phyloP scores from a whole-genome alignment of 805 yeast species.

The Candida pseudoglaebosa region DNA sequence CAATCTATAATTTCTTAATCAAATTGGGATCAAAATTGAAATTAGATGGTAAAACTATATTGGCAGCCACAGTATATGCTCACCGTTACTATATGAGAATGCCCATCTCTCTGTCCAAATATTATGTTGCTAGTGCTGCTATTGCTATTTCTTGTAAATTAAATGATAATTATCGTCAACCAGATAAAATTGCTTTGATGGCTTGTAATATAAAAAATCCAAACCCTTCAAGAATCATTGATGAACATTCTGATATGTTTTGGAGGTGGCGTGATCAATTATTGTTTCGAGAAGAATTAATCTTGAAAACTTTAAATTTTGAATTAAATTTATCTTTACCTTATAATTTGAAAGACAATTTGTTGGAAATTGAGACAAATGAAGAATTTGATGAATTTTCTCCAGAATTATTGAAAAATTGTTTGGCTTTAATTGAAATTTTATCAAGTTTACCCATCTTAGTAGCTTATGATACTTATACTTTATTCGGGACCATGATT shows the following conservation, averaged over 20 bases:
- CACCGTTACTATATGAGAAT: constrained; percentile 38
- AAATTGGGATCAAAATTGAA: constrained; percentile 33
- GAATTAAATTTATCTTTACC: constrained; percentile 39
- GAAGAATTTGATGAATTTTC: constrained; percentile 14
- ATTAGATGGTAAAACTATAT: constrained; percentile 39
- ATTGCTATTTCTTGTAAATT: constrained; percentile 40
- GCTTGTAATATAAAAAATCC: constrained; percentile 35
- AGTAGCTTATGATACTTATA: constrained; percentile 29
- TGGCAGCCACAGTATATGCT: constrained; percentile 38
- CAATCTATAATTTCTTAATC: constrained; percentile 36
- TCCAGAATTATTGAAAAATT: constrained; percentile 19
- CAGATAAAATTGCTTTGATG: constrained; percentile 39
- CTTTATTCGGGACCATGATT: constrained; percentile 29
- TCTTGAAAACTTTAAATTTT: constrained; percentile 34
- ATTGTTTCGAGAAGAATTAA: constrained; percentile 39
- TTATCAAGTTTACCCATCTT: constrained; percentile 36
- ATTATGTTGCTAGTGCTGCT: constrained; percentile 43
- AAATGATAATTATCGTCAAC: constrained; percentile 39
- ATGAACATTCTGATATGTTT: constrained; percentile 37
- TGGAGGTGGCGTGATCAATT: constrained; percentile 46
- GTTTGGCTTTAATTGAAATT: constrained; percentile 33
- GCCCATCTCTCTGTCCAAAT: constrained; percentile 41
- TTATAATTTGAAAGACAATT: constrained; percentile 27
- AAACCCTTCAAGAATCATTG: constrained; percentile 18
- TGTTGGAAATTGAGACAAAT: constrained; percentile 8